phyloP scores from a whole-genome alignment of 176 grass and related monocot species.

The Bromus sterilis region DNA sequence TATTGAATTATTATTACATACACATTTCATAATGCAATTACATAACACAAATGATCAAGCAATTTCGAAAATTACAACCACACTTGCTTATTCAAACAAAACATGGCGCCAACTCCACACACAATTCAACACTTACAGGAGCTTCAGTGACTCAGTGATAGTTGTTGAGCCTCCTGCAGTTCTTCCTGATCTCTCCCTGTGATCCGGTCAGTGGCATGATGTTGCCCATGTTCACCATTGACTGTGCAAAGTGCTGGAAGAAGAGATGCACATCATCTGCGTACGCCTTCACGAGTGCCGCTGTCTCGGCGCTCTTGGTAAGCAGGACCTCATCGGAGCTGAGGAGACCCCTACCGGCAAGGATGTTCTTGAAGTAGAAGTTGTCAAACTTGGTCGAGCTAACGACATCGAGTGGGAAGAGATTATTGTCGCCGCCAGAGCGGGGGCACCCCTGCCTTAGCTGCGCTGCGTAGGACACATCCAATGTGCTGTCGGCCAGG shows the following conservation, averaged over 20 bases:
- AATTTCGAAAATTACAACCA: slow-evolving; percentile 2
- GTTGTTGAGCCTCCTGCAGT: slow-evolving; percentile 81
- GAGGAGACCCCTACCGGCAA: slow-evolving; percentile 64
- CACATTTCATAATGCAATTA: slow-evolving; percentile 15
- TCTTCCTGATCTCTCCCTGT: slow-evolving; percentile 77
- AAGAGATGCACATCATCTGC: slow-evolving; percentile 60
- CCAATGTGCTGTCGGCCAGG: slow-evolving; percentile 53
- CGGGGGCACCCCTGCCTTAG: slow-evolving; percentile 59
- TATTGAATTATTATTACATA: slow-evolving; percentile 12
- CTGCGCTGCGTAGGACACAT: slow-evolving; percentile 29
- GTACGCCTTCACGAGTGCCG: slow-evolving; percentile 58
- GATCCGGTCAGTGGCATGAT: slow-evolving; percentile 54
- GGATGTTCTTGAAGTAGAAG: slow-evolving; percentile 71
- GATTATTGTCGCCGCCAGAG: slow-evolving; percentile 74
- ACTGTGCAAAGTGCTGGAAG: slow-evolving; percentile 78
- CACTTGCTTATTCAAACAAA: slow-evolving; percentile 40
- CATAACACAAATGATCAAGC: slow-evolving; percentile 15
- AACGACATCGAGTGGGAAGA: slow-evolving; percentile 61
- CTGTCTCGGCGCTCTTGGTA: slow-evolving; percentile 49
- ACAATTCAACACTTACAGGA: slow-evolving; percentile 13
- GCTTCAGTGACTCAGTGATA: slow-evolving; percentile 8
- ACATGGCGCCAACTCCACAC: slow-evolving; percentile 13
- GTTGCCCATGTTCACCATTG: slow-evolving; percentile 93
- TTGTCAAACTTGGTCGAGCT: slow-evolving; percentile 83
- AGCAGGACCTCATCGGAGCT: slow-evolving; percentile 82